A percentile compares a stretch with the other conserved stretches of the same genome.
phyloP scores from a whole-genome alignment of 306 rosid species.

The Trifolium fragiferum region DNA sequence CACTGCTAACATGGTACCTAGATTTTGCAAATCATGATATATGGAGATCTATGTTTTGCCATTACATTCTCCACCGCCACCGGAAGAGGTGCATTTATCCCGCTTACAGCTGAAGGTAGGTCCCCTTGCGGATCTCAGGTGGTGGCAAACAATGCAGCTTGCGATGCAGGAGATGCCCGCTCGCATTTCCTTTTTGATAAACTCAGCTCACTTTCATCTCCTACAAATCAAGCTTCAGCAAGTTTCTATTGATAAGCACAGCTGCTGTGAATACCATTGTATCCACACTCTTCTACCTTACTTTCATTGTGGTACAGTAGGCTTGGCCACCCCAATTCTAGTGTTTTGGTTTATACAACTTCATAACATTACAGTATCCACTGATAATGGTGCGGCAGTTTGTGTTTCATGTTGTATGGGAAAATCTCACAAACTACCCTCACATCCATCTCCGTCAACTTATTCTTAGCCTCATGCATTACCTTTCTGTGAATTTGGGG shows the following conservation, averaged over 20 bases:
- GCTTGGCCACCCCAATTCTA: background rate
- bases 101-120: background rate
- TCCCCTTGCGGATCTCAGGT: background rate
- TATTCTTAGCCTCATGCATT: background rate
- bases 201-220: background rate
- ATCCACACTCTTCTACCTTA: slow-evolving; percentile 5
- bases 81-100: background rate
- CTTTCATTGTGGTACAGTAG: slow-evolving; percentile 1
- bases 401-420: background rate
- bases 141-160: too few species aligned
- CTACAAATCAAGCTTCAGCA: background rate
- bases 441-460: background rate
- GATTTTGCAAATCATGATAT: background rate
- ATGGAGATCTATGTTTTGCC: background rate
- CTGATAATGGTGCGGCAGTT: background rate
- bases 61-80: background rate
- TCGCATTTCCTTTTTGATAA: too few species aligned
- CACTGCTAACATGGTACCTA: background rate
- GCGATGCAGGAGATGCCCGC: too few species aligned
- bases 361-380: background rate
- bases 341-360: background rate
- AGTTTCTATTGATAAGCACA: background rate
- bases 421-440: background rate
- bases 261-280: background rate
- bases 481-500: background rate